Evolutionary conservation across 2,329 filamentous ascomycete genomes (phyloP).

Genomic region (Cyphellophora europaea): DNA sequence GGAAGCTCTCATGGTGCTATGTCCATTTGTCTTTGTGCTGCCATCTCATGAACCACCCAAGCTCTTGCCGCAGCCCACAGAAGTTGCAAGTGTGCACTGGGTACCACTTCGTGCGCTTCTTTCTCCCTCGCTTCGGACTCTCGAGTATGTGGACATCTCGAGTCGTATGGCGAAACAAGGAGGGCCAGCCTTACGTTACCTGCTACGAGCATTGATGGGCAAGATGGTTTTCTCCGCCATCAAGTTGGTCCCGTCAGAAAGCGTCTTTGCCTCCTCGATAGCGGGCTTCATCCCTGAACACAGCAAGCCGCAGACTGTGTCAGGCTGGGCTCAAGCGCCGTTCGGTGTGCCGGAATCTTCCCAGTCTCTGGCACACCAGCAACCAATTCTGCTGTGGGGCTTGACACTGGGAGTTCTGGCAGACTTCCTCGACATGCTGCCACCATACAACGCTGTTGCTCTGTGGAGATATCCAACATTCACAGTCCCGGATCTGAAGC

Average conservation of each 20-base stretch:
- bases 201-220: slow-evolving; percentile 49
- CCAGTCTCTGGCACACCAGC: slow-evolving; percentile 22
- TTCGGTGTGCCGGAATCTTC: slow-evolving; percentile 14
- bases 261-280: slow-evolving; percentile 46
- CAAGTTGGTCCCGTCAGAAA: slow-evolving; percentile 52
- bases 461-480: slow-evolving; percentile 63
- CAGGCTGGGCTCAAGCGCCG: slow-evolving; percentile 14
- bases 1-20: slow-evolving; percentile 62
- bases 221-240: slow-evolving; percentile 62
- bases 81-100: slow-evolving; percentile 62
- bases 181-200: slow-evolving; percentile 43
- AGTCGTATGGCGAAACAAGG: slow-evolving; percentile 50
- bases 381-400: slow-evolving; percentile 57
- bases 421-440: slow-evolving; percentile 59
- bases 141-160: slow-evolving; percentile 55
- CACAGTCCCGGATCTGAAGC: slow-evolving; percentile 51
- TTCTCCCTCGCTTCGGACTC: slow-evolving; percentile 50
- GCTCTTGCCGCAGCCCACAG: slow-evolving; percentile 55
- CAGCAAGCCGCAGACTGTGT: slow-evolving; percentile 16
- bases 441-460: slow-evolving; percentile 51
- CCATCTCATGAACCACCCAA: slow-evolving; percentile 47
- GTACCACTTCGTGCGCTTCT: slow-evolving; percentile 54
- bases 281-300: slow-evolving; percentile 38
- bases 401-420: slow-evolving; percentile 58
- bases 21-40: slow-evolving; percentile 57